Evolutionary conservation across 768 basidiomycete genomes (phyloP).

Genomic region (Lepiota venenata): DNA sequence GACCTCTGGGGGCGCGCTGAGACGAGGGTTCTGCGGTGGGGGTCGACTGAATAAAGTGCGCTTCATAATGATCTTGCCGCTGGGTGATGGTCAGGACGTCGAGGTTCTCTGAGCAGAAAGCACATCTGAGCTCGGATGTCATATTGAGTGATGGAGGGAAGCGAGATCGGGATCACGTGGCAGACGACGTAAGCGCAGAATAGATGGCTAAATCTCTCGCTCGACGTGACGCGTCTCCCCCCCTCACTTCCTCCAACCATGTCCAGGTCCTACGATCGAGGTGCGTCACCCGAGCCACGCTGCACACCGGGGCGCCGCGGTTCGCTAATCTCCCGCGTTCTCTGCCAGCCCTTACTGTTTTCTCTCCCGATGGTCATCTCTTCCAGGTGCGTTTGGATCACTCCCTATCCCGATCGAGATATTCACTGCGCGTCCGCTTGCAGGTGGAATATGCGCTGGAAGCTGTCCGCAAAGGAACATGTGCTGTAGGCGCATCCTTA

Average conservation of each 20-base stretch:
- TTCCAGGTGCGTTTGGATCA: slow-evolving; percentile 68
- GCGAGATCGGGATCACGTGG: slow-evolving; percentile 8
- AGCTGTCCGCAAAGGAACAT: slow-evolving; percentile 95
- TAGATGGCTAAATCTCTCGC: slow-evolving; percentile 7
- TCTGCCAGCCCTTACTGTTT: slow-evolving; percentile 84
- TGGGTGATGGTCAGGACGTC: slow-evolving; percentile 28
- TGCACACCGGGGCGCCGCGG: neutral
- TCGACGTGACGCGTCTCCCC: slow-evolving; percentile 47
- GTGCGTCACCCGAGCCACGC: slow-evolving; percentile 43
- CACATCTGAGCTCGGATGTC: slow-evolving; percentile 38
- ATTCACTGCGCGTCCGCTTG: slow-evolving; percentile 11
- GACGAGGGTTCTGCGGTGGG: neutral
- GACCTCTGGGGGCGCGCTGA: neutral
- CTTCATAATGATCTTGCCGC: slow-evolving; percentile 54
- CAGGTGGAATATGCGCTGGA: slow-evolving; percentile 99
- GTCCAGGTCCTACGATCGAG: slow-evolving; percentile 98
- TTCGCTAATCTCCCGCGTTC: neutral
- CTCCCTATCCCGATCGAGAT: slow-evolving; percentile 5
- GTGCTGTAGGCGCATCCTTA: slow-evolving; percentile 60
- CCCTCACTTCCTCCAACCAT: slow-evolving; percentile 31
- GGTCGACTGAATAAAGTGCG: slow-evolving; percentile 33
- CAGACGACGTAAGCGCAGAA: slow-evolving; percentile 25
- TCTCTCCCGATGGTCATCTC: slow-evolving; percentile 98
- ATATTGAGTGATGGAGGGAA: neutral
- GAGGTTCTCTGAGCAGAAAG: slow-evolving; percentile 47